phyloP scores from a whole-genome alignment of 805 yeast species.

The Ogataea pini region DNA sequence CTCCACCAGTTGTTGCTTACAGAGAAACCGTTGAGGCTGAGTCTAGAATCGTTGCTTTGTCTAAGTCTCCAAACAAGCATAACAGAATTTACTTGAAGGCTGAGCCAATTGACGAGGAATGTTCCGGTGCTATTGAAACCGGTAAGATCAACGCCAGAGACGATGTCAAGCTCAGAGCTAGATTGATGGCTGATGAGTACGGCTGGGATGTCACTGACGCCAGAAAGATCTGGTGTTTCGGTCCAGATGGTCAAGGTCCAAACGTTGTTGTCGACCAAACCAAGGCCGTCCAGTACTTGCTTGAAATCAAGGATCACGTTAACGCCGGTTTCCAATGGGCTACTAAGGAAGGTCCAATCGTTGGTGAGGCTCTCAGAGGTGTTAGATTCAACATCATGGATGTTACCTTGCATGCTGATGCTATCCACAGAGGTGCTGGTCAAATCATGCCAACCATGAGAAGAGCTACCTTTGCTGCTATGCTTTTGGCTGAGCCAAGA shows the following conservation, averaged over 20 bases:
- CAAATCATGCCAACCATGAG: constrained; percentile 99
- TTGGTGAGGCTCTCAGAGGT: constrained; percentile 96
- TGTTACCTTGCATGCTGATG: constrained; percentile 99
- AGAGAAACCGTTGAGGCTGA: constrained; percentile 96
- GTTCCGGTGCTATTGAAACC: constrained; percentile 83
- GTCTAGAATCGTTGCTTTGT: constrained; percentile 93
- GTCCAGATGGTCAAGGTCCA: constrained; percentile 99
- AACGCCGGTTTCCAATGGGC: constrained; percentile 99
- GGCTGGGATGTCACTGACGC: constrained; percentile 99
- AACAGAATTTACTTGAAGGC: constrained; percentile 99
- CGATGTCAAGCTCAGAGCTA: constrained; percentile 98
- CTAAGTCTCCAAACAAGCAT: constrained; percentile 99
- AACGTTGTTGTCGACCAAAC: constrained; percentile 99
- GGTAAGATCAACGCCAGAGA: constrained; percentile 95
- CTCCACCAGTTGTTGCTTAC: constrained; percentile 98
- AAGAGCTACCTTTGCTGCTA: constrained; percentile 98
- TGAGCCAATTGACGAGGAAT: constrained; percentile 94
- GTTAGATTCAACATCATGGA: constrained; percentile 97
- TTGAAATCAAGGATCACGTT: constrained; percentile 98
- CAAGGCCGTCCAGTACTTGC: constrained; percentile 98
- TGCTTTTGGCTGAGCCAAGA: constrained; percentile 97
- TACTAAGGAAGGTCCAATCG: constrained; percentile 98
- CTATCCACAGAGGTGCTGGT: constrained; percentile 99
- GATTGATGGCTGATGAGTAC: constrained; percentile 97
- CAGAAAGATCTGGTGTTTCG: constrained; percentile 99